Percentiles rank a stretch among this genome's conserved stretches.
Conservation (phyloP, 805 yeast genomes). For the Saturnispora gosingensis region DNA sequence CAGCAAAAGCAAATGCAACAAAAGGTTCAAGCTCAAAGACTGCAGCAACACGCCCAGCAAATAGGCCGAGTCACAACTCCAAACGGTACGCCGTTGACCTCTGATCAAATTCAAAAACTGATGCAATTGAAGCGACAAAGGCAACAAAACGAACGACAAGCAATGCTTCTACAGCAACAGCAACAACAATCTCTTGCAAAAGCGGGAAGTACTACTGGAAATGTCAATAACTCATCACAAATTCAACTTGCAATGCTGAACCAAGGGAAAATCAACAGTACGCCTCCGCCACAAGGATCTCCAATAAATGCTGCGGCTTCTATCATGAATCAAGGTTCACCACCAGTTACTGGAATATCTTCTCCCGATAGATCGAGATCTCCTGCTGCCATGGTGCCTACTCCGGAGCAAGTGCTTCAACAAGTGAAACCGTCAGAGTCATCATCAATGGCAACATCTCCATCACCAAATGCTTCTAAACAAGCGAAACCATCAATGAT, state of each 20-base stretch:
- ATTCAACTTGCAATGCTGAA: background rate
- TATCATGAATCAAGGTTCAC: background rate
- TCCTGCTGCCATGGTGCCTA: slow-evolving; percentile 14
- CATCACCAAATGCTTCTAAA: slow-evolving; percentile 3
- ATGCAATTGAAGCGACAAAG: slow-evolving; percentile 45
- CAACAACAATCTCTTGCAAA: slow-evolving; percentile 24
- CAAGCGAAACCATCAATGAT: slow-evolving; percentile 2
- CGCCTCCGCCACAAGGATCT: background rate
- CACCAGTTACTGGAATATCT: slow-evolving; percentile 2
- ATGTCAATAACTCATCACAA: slow-evolving; percentile 1
- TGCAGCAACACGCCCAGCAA: slow-evolving; percentile 1
- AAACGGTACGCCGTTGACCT: slow-evolving; percentile 48
- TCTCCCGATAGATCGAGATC: background rate
- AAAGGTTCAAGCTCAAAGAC: background rate
- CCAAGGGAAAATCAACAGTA: background rate
- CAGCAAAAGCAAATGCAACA: slow-evolving; percentile 5
- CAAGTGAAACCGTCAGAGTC: slow-evolving; percentile 1
- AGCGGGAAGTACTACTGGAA: slow-evolving; percentile 16
- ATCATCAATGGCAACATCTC: slow-evolving; percentile 9
- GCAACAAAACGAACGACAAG: slow-evolving; percentile 15
- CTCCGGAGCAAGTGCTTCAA: slow-evolving; percentile 20
- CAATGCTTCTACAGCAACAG: slow-evolving; percentile 32
- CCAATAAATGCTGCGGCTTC: background rate
- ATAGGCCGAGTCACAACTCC: slow-evolving; percentile 36
- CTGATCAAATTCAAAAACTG: slow-evolving; percentile 52